A percentile compares a stretch with the other conserved stretches of the same genome.
Conservation (phyloP, 73 alveolate genomes). For the Stentor coeruleus region DNA sequence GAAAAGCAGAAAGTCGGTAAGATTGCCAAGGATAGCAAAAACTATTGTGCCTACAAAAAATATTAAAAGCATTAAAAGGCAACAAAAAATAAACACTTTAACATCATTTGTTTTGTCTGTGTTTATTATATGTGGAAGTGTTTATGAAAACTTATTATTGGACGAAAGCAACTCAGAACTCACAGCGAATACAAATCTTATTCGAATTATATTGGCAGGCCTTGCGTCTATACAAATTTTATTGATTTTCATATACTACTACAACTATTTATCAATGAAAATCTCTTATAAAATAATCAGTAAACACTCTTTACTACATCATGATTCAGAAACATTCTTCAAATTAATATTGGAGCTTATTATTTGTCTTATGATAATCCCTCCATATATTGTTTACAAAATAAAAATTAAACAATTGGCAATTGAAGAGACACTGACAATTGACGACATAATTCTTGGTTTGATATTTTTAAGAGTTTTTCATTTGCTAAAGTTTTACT, state of each 20-base stretch:
- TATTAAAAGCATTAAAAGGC: too few species aligned
- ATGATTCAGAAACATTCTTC: neutral
- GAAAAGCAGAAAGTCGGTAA: neutral
- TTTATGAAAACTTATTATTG: neutral
- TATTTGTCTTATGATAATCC: neutral
- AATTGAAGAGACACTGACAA: neutral
- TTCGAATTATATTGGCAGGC: neutral
- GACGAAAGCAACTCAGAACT: neutral
- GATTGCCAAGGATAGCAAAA: neutral
- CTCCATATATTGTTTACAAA: neutral
- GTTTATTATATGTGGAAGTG: neutral
- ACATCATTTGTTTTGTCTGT: neutral
- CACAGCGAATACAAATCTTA: neutral
- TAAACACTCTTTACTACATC: neutral
- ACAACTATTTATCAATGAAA: neutral
- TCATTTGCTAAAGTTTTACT: neutral
- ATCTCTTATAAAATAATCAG: neutral
- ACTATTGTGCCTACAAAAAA: neutral
- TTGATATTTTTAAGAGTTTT: neutral
- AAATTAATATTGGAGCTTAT: neutral
- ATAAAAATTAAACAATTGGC: neutral
- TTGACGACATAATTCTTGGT: neutral
- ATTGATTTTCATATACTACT: neutral
- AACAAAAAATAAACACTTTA: neutral
- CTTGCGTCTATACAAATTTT: neutral